Base-by-base conservation (phyloP, 352 stramenopile species). In the Pythium grandisporangium region DNA sequence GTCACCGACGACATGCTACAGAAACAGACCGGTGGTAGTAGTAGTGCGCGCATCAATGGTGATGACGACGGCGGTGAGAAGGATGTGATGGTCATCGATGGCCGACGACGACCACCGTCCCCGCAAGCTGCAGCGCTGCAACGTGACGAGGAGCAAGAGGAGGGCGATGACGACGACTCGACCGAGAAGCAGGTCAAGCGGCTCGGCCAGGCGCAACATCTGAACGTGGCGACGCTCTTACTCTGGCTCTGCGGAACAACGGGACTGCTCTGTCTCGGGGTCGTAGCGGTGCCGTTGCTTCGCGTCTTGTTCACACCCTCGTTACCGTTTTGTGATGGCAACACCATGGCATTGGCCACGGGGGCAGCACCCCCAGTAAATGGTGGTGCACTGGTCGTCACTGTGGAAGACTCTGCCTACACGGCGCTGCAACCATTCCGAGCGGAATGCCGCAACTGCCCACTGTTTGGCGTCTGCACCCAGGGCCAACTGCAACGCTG, bases 391-490 rank as follows among this genome's bases (percentile, higher is more conserved):
- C 17, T 53, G n/a, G 19, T 50, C 23, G 21, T 63, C 12, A 48
- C 32, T 7, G 37, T 57, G 8, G 32, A 61, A n/a, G 49, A 47
- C 2, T 71, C 71, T 26, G 61, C 79, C 25, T 59, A 60, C 2
- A 68, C 60, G 5, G 70, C 67, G 5, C 42, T 86, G 21, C 62
- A 83, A 30, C 63, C 57, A 3, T 84, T 77, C 48, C 61, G 66
- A 23, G 45, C 25, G 2, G 45, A 53, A 21, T 87, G 73, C 25
- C 73, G 67, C n/a, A 55, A 55, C 13, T 87, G 73, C 30, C 73
- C 73, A 1, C 27, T 83, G 37, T 83, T 72, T 50, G 73, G 66
- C 4, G 72, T 73, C 25, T 87, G 73, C 38, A 48, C 65, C 1
- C 63, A 72, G 41, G 70, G 73, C 8, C 45, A 56, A 4, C 42